A percentile compares a stretch with the other conserved stretches of the same genome.
Conservation (phyloP, 164 flowering plant genomes). For the Berberis vulgaris region DNA sequence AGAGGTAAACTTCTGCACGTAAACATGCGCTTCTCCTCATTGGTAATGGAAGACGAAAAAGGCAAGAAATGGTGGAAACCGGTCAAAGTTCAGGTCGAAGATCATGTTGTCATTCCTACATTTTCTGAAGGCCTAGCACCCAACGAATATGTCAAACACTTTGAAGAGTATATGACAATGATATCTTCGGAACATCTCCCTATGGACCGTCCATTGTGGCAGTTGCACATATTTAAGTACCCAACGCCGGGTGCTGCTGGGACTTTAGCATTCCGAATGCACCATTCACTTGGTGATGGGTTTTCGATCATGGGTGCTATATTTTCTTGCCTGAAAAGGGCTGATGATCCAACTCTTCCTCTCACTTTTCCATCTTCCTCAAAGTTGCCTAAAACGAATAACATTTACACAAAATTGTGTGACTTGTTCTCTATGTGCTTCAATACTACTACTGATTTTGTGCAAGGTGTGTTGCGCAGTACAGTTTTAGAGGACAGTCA, state of each 20-base stretch:
- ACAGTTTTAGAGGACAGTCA: constrained; percentile 10
- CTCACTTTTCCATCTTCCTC: constrained; percentile 7
- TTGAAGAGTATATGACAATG: constrained; percentile 7
- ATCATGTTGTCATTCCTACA: constrained; percentile 9
- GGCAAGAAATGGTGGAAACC: constrained; percentile 9
- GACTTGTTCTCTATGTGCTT: constrained; percentile 1
- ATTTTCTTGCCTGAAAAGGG: constrained; percentile 13
- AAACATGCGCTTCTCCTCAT: constrained; percentile 9
- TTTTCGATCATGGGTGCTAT: constrained; percentile 15
- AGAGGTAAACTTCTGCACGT: constrained; percentile 1
- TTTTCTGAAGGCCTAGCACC: constrained; percentile 2
- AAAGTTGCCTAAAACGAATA: not conserved
- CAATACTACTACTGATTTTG: constrained; percentile 9
- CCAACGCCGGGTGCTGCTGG: constrained; percentile 7
- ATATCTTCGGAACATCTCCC: constrained; percentile 6
- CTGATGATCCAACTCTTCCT: constrained; percentile 17
- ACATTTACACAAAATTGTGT: not conserved
- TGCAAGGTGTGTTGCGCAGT: constrained; percentile 6
- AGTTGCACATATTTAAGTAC: constrained; percentile 13
- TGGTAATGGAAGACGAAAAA: constrained; percentile 6
- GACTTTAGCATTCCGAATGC: constrained; percentile 9
- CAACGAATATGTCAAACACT: constrained; percentile 1
- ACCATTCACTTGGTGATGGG: constrained; percentile 21
- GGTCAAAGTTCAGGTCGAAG: constrained; percentile 9
- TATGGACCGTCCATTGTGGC: constrained; percentile 10